phyloP scores from a whole-genome alignment of 2,329 filamentous ascomycete species.

The Ascochyta rabiei region DNA sequence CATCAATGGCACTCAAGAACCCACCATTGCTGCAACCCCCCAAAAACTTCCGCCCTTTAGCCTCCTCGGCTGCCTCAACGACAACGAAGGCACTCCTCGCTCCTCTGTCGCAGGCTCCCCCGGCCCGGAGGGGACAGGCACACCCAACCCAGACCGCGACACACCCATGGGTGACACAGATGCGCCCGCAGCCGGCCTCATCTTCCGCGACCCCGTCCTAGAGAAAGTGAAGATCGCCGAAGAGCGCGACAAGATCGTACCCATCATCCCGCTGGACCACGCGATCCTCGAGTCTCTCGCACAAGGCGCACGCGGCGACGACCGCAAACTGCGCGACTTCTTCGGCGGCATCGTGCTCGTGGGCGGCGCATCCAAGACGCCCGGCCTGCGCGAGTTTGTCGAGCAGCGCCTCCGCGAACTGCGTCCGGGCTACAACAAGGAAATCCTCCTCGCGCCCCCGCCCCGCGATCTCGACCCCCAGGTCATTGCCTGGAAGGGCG shows the following conservation, averaged over 20 bases:
- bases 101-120: constrained; percentile 89
- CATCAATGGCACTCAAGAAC: constrained; percentile 45
- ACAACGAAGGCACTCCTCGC: constrained; percentile 75
- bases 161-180: constrained; percentile 52
- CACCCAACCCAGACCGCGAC: constrained; percentile 62
- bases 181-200: constrained; percentile 30
- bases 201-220: constrained; percentile 53
- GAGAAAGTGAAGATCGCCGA: constrained; percentile 60
- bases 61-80: constrained; percentile 71
- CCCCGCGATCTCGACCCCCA: constrained; percentile 95
- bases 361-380: constrained; percentile 51
- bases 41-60: constrained; percentile 67
- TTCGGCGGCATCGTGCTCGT: constrained; percentile 52
- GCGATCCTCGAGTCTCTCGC: constrained; percentile 90
- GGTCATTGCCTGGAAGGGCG: constrained; percentile 98
- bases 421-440: constrained; percentile 66
- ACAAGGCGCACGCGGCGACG: constrained; percentile 84
- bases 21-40: constrained; percentile 59
- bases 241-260: constrained; percentile 80
- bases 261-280: constrained; percentile 81
- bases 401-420: constrained; percentile 79
- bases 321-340: constrained; percentile 91
- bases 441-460: constrained; percentile 69
- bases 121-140: constrained; percentile 80
- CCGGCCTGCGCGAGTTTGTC: constrained; percentile 78